Evolutionary conservation across 371 early-diverging fungal species (phyloP).

Genomic region (Mortierella sp.): DNA sequence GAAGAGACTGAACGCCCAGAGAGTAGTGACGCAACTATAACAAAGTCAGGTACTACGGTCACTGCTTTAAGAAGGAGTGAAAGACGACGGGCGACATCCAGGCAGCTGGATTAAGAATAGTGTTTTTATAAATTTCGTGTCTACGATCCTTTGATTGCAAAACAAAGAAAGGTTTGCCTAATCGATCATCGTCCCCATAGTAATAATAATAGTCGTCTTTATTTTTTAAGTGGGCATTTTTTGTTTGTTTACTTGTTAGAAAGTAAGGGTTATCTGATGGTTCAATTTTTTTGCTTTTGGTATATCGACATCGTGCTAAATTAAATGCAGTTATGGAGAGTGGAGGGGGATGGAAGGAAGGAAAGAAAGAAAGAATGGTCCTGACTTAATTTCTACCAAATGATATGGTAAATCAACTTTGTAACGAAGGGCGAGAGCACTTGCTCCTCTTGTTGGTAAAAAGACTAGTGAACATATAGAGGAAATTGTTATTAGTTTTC

Average conservation of each 20-base stretch:
- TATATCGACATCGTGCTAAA: background rate
- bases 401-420: constrained; percentile 68
- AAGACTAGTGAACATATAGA: constrained; percentile 56
- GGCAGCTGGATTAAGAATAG: constrained; percentile 2
- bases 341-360: background rate
- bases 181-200: too few species aligned
- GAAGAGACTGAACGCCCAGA: background rate
- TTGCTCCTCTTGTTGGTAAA: constrained; percentile 75
- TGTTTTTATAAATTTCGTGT: too few species aligned
- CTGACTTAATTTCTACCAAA: constrained; percentile 65
- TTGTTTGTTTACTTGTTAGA: background rate
- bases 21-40: too few species aligned
- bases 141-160: too few species aligned
- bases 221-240: too few species aligned
- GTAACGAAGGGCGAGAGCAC: constrained; percentile 72
- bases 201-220: too few species aligned
- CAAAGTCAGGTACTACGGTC: too few species aligned
- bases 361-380: background rate
- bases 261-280: background rate
- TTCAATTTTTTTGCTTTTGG: too few species aligned
- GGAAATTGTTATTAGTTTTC: too few species aligned
- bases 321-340: background rate
- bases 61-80: constrained; percentile 2
- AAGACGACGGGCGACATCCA: background rate
- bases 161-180: background rate